phyloP scores from a whole-genome alignment of 129 eudicot genomes.

The Pittosporum tobira region DNA sequence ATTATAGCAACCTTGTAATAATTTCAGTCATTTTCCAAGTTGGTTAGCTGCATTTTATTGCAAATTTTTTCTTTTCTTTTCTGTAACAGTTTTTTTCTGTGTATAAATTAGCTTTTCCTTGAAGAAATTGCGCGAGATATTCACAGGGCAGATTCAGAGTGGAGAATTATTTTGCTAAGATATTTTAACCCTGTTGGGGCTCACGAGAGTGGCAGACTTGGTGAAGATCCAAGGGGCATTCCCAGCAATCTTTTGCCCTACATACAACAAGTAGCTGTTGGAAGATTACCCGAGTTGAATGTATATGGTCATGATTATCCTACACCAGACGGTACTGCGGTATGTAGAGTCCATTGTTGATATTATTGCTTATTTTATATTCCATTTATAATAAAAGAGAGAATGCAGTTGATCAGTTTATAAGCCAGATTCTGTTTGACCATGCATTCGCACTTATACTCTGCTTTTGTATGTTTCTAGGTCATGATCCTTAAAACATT shows the following conservation, averaged over 20 bases:
- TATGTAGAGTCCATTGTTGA: slow-evolving; percentile 19
- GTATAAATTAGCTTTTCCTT: slow-evolving; percentile 52
- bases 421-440: not conserved
- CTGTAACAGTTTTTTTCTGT: not conserved
- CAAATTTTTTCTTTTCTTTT: not conserved
- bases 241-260: slow-evolving; percentile 98
- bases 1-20: not conserved
- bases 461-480: not conserved
- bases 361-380: not conserved
- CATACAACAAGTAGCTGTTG: slow-evolving; percentile 94
- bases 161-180: slow-evolving; percentile 77
- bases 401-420: not conserved
- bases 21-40: not conserved
- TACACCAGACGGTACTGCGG: slow-evolving; percentile 87
- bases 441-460: not conserved
- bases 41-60: not conserved
- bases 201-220: slow-evolving; percentile 86
- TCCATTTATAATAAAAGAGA: no score
- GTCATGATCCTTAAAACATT: not conserved
- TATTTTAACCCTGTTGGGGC: slow-evolving; percentile 98
- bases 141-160: slow-evolving; percentile 57
- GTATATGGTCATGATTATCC: slow-evolving; percentile 96
- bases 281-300: slow-evolving; percentile 84
- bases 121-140: slow-evolving; percentile 93
- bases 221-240: slow-evolving; percentile 97